Conservation (phyloP, 306 rosid species). For the Ceratonia siliqua region DNA sequence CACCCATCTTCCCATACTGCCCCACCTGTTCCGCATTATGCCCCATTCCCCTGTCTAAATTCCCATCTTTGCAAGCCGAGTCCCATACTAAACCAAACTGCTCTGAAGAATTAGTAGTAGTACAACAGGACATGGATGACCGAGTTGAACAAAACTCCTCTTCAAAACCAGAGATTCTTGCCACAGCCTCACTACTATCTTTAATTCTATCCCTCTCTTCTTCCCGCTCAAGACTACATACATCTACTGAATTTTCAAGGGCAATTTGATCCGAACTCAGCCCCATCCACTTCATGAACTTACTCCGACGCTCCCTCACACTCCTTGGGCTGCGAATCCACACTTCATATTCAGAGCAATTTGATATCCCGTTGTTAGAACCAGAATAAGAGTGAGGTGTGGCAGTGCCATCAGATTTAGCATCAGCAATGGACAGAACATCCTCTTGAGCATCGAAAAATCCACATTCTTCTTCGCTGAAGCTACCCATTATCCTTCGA, state of each 20-base stretch:
- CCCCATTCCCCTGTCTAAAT: constrained; percentile 24
- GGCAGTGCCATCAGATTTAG: constrained; percentile 42
- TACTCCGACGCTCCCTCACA: constrained; percentile 68
- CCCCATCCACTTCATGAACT: constrained; percentile 68
- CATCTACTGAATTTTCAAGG: constrained; percentile 34
- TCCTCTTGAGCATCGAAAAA: constrained; percentile 91
- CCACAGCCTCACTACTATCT: constrained; percentile 47
- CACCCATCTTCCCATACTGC: constrained; percentile 34
- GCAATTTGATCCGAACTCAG: constrained; percentile 42
- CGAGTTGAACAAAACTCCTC: constrained; percentile 64
- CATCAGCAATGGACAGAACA: constrained; percentile 54
- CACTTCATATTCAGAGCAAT: constrained; percentile 50
- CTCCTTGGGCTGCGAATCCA: constrained; percentile 76
- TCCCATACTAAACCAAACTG: constrained; percentile 40
- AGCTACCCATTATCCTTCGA: constrained; percentile 68
- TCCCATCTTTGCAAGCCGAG: constrained; percentile 35
- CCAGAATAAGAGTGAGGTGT: constrained; percentile 33
- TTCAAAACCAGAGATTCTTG: constrained; percentile 41
- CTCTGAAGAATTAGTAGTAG: constrained; percentile 37
- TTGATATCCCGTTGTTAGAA: constrained; percentile 24
- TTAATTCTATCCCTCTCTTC: constrained; percentile 43
- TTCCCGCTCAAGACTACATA: constrained; percentile 31
- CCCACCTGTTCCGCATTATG: constrained; percentile 40
- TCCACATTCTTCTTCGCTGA: constrained; percentile 62
- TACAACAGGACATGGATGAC: constrained; percentile 52